Conservation (phyloP, 2,329 filamentous ascomycete species). For the Penicillium italicum region DNA sequence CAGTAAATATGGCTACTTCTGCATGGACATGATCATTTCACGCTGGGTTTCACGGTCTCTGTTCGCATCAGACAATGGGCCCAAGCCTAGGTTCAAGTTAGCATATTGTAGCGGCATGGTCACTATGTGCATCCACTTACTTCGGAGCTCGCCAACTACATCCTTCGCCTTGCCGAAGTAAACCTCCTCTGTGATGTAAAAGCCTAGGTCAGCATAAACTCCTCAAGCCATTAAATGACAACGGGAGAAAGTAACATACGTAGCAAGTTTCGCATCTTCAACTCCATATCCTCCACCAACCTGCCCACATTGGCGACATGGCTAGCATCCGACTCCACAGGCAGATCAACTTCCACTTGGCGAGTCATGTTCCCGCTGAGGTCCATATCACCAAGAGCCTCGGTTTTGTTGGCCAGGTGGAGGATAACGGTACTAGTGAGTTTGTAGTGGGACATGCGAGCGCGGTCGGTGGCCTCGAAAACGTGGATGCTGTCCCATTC, state of each 20-base stretch:
- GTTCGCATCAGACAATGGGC: slow-evolving; percentile 77
- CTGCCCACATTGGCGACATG: slow-evolving; percentile 94
- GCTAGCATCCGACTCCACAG: slow-evolving; percentile 82
- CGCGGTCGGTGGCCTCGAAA: slow-evolving; percentile 91
- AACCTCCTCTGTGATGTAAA: slow-evolving; percentile 66
- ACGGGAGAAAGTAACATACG: slow-evolving; percentile 41
- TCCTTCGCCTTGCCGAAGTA: slow-evolving; percentile 99
- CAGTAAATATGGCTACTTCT: slow-evolving; percentile 29
- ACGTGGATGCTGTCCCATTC: slow-evolving; percentile 99
- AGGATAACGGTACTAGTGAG: slow-evolving; percentile 96
- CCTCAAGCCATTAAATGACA: neutral
- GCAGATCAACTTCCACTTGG: slow-evolving; percentile 87
- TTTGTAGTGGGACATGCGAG: slow-evolving; percentile 91
- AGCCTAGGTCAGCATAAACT: slow-evolving; percentile 16
- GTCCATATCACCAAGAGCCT: slow-evolving; percentile 77
- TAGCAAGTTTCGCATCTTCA: slow-evolving; percentile 96
- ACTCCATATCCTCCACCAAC: slow-evolving; percentile 98
- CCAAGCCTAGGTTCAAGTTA: slow-evolving; percentile 51
- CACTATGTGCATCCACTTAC: slow-evolving; percentile 43
- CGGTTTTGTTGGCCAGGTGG: slow-evolving; percentile 67
- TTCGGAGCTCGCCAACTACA: slow-evolving; percentile 91
- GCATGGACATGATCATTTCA: slow-evolving; percentile 72
- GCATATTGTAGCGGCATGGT: slow-evolving; percentile 7
- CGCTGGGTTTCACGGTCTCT: slow-evolving; percentile 79
- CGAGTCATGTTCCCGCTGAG: slow-evolving; percentile 97